Evolutionary conservation across 306 rosid species (phyloP).

Genomic region (Pterocarpus macrocarpus): DNA sequence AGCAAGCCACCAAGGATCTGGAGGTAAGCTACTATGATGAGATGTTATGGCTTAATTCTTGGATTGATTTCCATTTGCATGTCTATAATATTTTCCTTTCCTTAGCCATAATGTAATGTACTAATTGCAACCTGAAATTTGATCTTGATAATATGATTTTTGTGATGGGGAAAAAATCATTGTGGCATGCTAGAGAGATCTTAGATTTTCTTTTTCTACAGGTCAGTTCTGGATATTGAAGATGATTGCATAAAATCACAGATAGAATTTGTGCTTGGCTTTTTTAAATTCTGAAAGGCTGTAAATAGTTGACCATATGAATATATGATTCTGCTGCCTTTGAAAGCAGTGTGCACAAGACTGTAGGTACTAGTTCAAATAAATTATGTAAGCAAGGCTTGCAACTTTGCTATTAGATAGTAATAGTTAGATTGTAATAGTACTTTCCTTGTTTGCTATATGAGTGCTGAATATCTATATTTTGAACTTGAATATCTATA

Average conservation of each 20-base stretch:
- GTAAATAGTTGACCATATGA: constrained; percentile 14
- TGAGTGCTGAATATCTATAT: no score
- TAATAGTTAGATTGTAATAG: background rate
- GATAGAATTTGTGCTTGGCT: background rate
- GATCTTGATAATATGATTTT: constrained; percentile 6
- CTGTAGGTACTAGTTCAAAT: constrained; percentile 10
- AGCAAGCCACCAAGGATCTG: constrained; percentile 67
- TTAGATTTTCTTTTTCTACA: constrained; percentile 20
- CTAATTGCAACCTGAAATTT: constrained; percentile 3
- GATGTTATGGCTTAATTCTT: background rate
- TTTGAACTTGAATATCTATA: no score
- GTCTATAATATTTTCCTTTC: constrained; percentile 1
- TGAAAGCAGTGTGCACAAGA: background rate
- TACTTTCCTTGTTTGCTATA: background rate
- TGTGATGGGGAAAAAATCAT: background rate
- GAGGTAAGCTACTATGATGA: constrained; percentile 59
- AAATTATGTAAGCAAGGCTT: background rate
- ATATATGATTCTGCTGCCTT: background rate
- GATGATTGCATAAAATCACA: constrained; percentile 31
- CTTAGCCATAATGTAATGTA: background rate
- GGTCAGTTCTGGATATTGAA: constrained; percentile 13
- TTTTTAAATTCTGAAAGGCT: constrained; percentile 3
- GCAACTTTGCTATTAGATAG: constrained; percentile 9
- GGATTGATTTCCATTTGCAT: constrained; percentile 6
- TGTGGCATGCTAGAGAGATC: background rate